Evolutionary conservation across 2,329 filamentous ascomycete species (phyloP).

Genomic region (Paraphoma chrysanthemicola): DNA sequence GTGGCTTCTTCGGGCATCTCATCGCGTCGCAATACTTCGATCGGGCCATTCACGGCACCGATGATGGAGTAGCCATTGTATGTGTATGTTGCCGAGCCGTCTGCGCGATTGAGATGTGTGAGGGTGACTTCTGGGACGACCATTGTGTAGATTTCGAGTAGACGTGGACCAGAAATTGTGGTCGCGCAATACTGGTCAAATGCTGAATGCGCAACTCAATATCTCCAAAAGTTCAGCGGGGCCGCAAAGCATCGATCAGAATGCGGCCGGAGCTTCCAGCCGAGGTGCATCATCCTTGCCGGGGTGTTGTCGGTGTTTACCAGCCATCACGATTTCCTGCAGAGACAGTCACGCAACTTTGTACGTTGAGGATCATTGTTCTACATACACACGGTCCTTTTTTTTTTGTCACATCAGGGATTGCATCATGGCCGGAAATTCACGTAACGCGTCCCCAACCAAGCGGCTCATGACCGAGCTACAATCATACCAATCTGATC

Average conservation of each 20-base stretch:
- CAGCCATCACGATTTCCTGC: constrained; percentile 6
- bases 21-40: constrained; percentile 87
- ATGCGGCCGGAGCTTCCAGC: constrained; percentile 24
- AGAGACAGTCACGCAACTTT: background rate
- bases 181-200: background rate
- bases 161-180: background rate
- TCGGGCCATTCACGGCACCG: constrained; percentile 87
- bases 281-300: constrained; percentile 29
- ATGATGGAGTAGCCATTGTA: constrained; percentile 80
- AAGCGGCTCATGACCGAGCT: constrained; percentile 69
- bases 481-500: constrained; percentile 62
- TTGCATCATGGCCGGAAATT: constrained; percentile 38
- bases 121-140: constrained; percentile 41
- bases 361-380: too few relatives aligned
- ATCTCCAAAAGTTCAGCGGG: constrained; percentile 36
- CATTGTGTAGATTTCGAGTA: constrained; percentile 15
- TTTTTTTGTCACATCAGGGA: background rate
- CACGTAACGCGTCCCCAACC: constrained; percentile 50
- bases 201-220: background rate
- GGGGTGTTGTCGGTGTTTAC: constrained; percentile 5
- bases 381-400: background rate
- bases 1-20: constrained; percentile 90
- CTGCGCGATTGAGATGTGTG: constrained; percentile 68
- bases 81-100: constrained; percentile 81
- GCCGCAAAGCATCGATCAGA: constrained; percentile 23